A percentile compares a stretch with the other conserved stretches of the same genome.
Conservation (phyloP, 2,329 filamentous ascomycete genomes). For the Corynespora cassiicola region DNA sequence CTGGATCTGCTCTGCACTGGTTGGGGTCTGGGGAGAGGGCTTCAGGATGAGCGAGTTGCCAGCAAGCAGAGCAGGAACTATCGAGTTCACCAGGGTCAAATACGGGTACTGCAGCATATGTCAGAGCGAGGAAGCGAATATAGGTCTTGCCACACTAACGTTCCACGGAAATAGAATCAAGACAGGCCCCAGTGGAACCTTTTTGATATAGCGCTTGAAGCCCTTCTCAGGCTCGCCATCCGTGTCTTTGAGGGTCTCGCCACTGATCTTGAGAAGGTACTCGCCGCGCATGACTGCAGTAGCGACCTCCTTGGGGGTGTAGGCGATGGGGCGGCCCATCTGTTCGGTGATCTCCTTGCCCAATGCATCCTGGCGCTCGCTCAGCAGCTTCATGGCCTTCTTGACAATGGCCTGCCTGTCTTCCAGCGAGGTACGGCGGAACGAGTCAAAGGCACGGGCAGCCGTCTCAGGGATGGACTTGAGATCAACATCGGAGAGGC, state of each 20-base stretch:
- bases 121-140: constrained; percentile 20
- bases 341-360: constrained; percentile 87
- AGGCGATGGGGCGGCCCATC: constrained; percentile 93
- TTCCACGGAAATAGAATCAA: constrained; percentile 96
- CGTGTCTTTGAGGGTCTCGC: constrained; percentile 79
- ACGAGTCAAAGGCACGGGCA: constrained; percentile 77
- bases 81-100: constrained; percentile 88
- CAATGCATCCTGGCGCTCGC: constrained; percentile 76
- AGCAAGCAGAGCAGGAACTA: constrained; percentile 87
- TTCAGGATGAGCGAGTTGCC: constrained; percentile 94
- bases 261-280: constrained; percentile 84
- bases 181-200: constrained; percentile 85
- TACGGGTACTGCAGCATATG: constrained; percentile 79
- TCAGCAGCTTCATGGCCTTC: constrained; percentile 76
- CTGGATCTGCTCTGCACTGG: constrained; percentile 83
- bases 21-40: constrained; percentile 93
- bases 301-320: constrained; percentile 80
- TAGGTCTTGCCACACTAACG: constrained; percentile 62
- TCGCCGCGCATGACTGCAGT: constrained; percentile 87
- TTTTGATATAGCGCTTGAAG: constrained; percentile 89
- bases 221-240: constrained; percentile 84
- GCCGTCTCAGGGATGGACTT: constrained; percentile 74
- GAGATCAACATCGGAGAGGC: constrained; percentile 74
- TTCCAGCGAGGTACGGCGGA: constrained; percentile 74
- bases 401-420: constrained; percentile 82